Evolutionary conservation across 192 early-diverging fungal genomes (phyloP), one percentile per base, ranked within the genome.

Genomic region (Chytriomyces confervae): DNA sequence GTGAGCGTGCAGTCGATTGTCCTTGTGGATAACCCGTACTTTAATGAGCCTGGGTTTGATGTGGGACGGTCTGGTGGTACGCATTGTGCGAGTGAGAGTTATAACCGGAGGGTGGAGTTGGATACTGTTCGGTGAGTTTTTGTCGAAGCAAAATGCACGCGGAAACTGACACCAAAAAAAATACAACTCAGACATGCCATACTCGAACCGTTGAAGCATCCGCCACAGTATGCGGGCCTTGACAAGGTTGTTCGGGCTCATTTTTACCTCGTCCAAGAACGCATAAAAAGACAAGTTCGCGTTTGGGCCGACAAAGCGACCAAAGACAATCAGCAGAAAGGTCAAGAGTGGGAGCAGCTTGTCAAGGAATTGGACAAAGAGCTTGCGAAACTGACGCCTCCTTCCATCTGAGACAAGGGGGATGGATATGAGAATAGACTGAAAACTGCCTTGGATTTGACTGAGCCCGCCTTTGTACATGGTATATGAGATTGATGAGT

Each of bases 21-120:
- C 46, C 29, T 82, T 3, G 68, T 81, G 3, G 78, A 73, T 24
- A 48, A 47, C 46, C 81, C 81, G 9, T 80, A 76, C 27, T 80
- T 78, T 46, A 82, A 82, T 50, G 81, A 82, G 57, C 81, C 81
- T n/a, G 78, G 81, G 47, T 65, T 67, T 65, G 80, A 69, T 20
- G 50, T 53, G 23, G 43, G 50, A 7, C 3, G 44, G 13, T 57
- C 20, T 53, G 11, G 13, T 57, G 53, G 53, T 57, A 57, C 3
- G 0, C 13, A 11, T 18, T 18, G 1, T 57, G 53, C 53, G 13
- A 75, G 75, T 51, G 50, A 62, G n/a, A 23, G 18, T 16, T 82
- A 82, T 64, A 82, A 81, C 44, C 50, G 64, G 48, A 72, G 50
- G 29, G 49, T 82, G 5, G 29, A 77, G 20, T 0, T 46, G 45